Base-by-base conservation (phyloP, 1,139 yeast genomes). In the Candida albicans region DNA sequence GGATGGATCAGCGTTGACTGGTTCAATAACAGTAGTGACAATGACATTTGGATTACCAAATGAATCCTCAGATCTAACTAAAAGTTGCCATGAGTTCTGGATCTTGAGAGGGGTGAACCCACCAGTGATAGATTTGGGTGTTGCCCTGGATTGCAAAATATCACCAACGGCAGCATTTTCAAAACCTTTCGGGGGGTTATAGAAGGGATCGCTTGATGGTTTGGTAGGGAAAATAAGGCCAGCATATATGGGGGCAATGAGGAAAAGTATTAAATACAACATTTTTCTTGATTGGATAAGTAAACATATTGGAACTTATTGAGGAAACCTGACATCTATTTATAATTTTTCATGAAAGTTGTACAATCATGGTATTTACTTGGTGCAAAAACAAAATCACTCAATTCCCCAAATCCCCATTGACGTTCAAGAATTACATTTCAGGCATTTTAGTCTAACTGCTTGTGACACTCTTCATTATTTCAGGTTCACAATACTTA, bases 11-110 rank as follows among this genome's bases (percentile, higher is more conserved):
- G 64, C 58, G 33, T 61, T 57, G 38, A 46, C 53, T 1, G 74
- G 72, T 48, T 62, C 59, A 25, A 66, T 55, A 13, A 68, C 44
- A 2, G 73, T 65, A 2, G 69, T 55, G n/a, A 61, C 68, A 35
- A 67, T 54, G 4, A 64, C 69, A 33, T 49, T 57, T 4, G 72
- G 58, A 12, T 60, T 52, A 11, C 68, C 72, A 25, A 49, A 47
- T 8, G 64, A 44, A 47, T 68, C 71, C 35, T 59, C 57, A 4
- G 71, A 61, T 39, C 71, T 54, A 1, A 66, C 66, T 40, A 68
- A 47, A 37, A 65, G 45, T 48, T 67, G 70, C 65, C 68, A 65
- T 2, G 64, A 41, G 27, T 55, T 54, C 31, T 59, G 42, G 8
- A 54, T 48, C 2, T 55, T 50, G 4, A 59, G 51, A 7, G 54